Base-by-base conservation (phyloP, 164 flowering plant genomes). In the Magnolia officinalis region DNA sequence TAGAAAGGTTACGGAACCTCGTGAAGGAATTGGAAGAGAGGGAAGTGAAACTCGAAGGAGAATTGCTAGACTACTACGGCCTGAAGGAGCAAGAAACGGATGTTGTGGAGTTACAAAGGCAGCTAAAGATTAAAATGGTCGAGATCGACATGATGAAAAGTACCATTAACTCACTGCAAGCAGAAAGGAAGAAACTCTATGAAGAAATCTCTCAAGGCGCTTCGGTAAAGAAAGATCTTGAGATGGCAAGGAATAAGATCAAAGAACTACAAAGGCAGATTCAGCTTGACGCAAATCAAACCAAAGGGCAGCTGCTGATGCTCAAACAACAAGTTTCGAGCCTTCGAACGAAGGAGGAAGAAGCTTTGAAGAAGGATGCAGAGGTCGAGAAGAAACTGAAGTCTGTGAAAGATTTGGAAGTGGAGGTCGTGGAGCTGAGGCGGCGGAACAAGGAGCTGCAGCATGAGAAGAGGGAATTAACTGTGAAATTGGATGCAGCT, bases 21-120 rank as follows among this genome's bases (percentile, higher is more conserved):
- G 99, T 94, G 3, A 88, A 86, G 85, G 97, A 96, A 80, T 85
- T 94, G 83, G 96, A 92, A 81, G 97, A 96, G 76, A 88, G 97
- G 81, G 98, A 91, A 83, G 96, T 86, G 75, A 92, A 94, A 82
- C 95, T 91, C 31, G 98, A 96, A 85, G 98, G 97, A 0, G 99
- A 96, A 80, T 84, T 96, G 81, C 94, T 96, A 0, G 97, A 96
- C 79, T 96, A 92, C 78, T 94, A 92, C 78, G 97, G 99, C 4
- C 73, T 96, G 81, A 92, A 89, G 83, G 98, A 94, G 85, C 97
- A 94, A 81, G 98, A 96, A 78, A 87, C 93, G 4, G 90, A 92
- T 72, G 69, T 94, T 23, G 49, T 76, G 1, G 97, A 92, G 77
- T 80, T 96, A 72, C 97, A 96, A 75, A 89, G 84, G 86, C 99